Base-by-base conservation (phyloP, 768 basidiomycete species). In the Lactarius psammicola region DNA sequence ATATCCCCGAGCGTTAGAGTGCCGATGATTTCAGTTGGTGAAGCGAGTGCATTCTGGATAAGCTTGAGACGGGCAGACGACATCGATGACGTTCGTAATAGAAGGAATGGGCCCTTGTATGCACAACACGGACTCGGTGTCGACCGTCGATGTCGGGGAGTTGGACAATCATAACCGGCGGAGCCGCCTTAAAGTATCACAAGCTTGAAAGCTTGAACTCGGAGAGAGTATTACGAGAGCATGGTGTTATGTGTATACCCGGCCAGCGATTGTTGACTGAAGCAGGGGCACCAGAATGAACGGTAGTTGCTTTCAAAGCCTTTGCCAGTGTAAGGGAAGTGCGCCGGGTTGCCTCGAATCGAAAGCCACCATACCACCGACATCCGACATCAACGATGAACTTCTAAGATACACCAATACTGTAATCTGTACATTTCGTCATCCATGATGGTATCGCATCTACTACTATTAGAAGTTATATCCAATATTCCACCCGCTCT, bases 1-100 rank as follows among this genome's bases (percentile, higher is more conserved):
- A 87, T 85, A 66, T 80, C 78, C 17, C 85, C 86, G 0, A 87
- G 77, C 68, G 80, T 83, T 51, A 89, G 74, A 5, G 80, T 85
- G 23, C 87, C 87, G 31, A 87, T 76, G 33, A 78, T 61, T 26
- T 75, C 72, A 40, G 76, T 74, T 2, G 80, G 68, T 3, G 80
- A 75, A n/a, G 76, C 72, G 31, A 87, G 75, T 56, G 78, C 78
- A 59, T 74, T 76, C 31, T 84, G 70, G 46, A 88, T 72, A 55
- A 81, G 81, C 40, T 80, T 78, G 18, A 87, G 76, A 17, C 86
- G 83, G 63, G 67, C 38, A 18, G 68, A 36, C 7, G 63, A 56
- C 42, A 59, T 46, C n/a, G 17, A 26, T 4, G 18, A 56, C 11
- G 55, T 33, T 31, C 31, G 33, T 30, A 33, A 33, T 23, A 31